Conservation (phyloP, 768 basidiomycete genomes). For the Tremella fuciformis region DNA sequence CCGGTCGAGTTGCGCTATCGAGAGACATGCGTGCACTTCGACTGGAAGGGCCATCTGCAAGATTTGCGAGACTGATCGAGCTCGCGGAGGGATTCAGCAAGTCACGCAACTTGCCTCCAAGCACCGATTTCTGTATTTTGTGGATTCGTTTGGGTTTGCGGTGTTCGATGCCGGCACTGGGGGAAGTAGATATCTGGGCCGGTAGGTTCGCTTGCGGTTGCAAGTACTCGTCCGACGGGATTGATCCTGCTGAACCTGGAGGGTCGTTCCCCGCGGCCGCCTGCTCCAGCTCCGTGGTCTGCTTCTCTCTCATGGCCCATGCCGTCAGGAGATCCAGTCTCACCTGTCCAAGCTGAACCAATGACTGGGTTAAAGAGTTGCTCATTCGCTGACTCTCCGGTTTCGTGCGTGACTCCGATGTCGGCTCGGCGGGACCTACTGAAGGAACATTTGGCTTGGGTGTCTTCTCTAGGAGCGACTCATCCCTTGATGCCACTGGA, state of each 20-base stretch:
- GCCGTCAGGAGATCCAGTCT: slow-evolving; percentile 29
- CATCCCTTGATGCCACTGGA: not conserved
- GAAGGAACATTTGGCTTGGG: not conserved
- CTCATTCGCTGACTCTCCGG: too few species aligned
- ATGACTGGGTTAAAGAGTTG: slow-evolving; percentile 5
- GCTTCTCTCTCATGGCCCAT: slow-evolving; percentile 34
- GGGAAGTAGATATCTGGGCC: slow-evolving; percentile 20
- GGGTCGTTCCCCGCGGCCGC: slow-evolving; percentile 8
- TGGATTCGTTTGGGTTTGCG: slow-evolving; percentile 26
- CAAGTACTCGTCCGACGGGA: not conserved
- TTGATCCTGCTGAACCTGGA: slow-evolving; percentile 7
- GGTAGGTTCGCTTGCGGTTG: not conserved
- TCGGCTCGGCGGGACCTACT: slow-evolving; percentile 8
- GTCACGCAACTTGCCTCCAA: slow-evolving; percentile 36
- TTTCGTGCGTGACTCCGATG: not conserved
- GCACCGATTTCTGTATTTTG: slow-evolving; percentile 37
- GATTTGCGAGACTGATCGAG: not conserved
- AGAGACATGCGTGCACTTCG: not conserved
- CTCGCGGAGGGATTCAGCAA: slow-evolving; percentile 27
- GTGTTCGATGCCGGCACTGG: slow-evolving; percentile 23
- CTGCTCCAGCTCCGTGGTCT: slow-evolving; percentile 29
- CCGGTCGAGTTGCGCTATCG: not conserved
- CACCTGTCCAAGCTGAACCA: slow-evolving; percentile 21
- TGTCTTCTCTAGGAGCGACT: not conserved
- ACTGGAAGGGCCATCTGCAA: not conserved